Percentiles rank a stretch among this genome's conserved stretches.
Evolutionary conservation across 257 asterid genomes (phyloP).

Genomic region (Solanum neorickii): DNA sequence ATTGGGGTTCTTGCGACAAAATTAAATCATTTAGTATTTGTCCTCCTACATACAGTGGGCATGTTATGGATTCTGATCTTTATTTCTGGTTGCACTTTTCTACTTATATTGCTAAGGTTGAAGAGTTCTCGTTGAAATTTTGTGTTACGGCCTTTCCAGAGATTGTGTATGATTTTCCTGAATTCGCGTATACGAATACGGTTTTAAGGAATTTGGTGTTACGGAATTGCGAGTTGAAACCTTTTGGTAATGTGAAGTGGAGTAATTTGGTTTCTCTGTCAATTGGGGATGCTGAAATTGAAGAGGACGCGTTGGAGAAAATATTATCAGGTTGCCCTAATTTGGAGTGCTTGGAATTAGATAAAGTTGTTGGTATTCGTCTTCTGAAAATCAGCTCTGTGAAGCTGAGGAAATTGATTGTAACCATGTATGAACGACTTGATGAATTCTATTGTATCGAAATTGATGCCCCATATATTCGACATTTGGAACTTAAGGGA

Average conservation of each 20-base stretch:
- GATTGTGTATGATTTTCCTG: background rate
- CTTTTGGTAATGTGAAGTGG: background rate
- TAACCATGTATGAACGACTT: background rate
- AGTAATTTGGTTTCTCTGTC: background rate
- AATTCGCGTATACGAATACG: background rate
- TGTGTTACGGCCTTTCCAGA: too few relatives aligned
- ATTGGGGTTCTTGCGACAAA: background rate
- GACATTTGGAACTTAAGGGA: background rate
- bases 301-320: background rate
- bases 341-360: background rate
- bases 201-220: background rate
- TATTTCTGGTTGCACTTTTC: background rate
- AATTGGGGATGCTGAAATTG: background rate
- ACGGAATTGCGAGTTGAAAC: background rate
- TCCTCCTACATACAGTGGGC: background rate
- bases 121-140: background rate
- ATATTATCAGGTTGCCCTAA: background rate
- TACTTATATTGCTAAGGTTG: background rate
- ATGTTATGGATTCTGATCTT: background rate
- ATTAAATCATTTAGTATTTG: background rate
- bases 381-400: background rate
- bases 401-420: background rate
- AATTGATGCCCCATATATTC: background rate
- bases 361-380: background rate
- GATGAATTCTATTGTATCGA: background rate